Evolutionary conservation across 2,329 filamentous ascomycete species (phyloP).

Genomic region (Sphaerulina musiva): DNA sequence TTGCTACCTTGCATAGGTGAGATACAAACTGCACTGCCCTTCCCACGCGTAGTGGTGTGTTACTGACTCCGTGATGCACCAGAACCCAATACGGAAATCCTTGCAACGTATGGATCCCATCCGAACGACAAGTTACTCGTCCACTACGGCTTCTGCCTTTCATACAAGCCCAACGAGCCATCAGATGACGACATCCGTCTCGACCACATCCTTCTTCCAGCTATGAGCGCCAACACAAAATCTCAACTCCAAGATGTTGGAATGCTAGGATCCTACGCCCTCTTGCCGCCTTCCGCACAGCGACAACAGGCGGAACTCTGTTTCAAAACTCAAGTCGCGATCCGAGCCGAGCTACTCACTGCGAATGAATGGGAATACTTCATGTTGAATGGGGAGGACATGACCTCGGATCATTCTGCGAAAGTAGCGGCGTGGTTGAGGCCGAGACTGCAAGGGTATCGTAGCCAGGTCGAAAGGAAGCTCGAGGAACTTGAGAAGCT

Average conservation of each 20-base stretch:
- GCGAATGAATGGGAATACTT: slow-evolving; percentile 37
- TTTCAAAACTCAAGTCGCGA: slow-evolving; percentile 42
- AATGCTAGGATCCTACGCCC: slow-evolving; percentile 36
- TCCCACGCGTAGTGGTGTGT: too few species aligned
- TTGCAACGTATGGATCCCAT: slow-evolving; percentile 63
- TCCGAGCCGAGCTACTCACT: slow-evolving; percentile 34
- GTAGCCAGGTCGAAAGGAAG: slow-evolving; percentile 22
- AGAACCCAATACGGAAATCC: slow-evolving; percentile 47
- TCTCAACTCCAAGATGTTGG: slow-evolving; percentile 38
- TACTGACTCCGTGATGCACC: background rate
- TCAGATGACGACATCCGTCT: slow-evolving; percentile 38
- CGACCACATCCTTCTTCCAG: slow-evolving; percentile 39
- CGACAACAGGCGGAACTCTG: slow-evolving; percentile 31
- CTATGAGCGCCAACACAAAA: slow-evolving; percentile 30
- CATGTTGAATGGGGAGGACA: slow-evolving; percentile 31
- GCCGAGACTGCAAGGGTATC: slow-evolving; percentile 18
- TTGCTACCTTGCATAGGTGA: background rate
- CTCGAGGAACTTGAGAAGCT: slow-evolving; percentile 9
- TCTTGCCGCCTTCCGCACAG: slow-evolving; percentile 20
- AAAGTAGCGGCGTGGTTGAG: slow-evolving; percentile 24
- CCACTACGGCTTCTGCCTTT: slow-evolving; percentile 53
- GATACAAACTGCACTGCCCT: background rate
- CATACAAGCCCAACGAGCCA: background rate
- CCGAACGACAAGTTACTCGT: slow-evolving; percentile 65
- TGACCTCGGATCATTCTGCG: slow-evolving; percentile 26